These are phyloP conservation scores for Alnus rubra DNA, from an alignment of 306 rosid species.

Conservation along the genomic window DNA sequence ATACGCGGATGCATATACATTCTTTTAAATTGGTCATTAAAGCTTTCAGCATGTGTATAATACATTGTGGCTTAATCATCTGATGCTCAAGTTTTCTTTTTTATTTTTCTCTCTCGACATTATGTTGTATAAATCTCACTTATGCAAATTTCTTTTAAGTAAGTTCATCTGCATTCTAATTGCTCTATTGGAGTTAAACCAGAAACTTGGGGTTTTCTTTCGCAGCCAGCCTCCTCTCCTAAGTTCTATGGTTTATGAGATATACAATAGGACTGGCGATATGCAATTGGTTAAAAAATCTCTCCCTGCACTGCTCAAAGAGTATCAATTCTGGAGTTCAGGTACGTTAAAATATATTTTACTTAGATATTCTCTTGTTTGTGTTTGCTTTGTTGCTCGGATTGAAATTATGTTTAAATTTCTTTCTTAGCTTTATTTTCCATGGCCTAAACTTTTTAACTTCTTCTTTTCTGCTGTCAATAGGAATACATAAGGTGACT, in stretches of 20 bases:
- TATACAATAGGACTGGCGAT: conserved; percentile 63
- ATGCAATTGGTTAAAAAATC: conserved; percentile 56
- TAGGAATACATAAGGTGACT: conserved; percentile 70
- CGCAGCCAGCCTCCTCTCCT: conserved; percentile 97
- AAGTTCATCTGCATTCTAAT: background rate
- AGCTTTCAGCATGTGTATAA: no score
- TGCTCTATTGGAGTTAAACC: conserved; percentile 6
- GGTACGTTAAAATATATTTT: conserved; percentile 43
- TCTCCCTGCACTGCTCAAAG: conserved; percentile 82
- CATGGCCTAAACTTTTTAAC: conserved; percentile 13
- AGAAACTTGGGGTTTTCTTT: conserved; percentile 27
- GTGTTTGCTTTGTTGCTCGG: background rate
- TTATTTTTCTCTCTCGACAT: background rate
- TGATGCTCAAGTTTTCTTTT: background rate
- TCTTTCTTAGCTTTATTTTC: conserved; percentile 6
- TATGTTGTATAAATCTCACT: conserved; percentile 5
- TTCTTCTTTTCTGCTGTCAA: conserved; percentile 22
- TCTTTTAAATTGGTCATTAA: background rate
- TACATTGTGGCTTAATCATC: background rate
- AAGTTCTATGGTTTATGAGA: conserved; percentile 81
- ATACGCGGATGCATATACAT: background rate
- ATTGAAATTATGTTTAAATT: conserved; percentile 20
- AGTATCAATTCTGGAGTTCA: conserved; percentile 86
- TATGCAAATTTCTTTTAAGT: background rate
- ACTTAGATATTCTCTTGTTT: conserved; percentile 10